phyloP scores from a whole-genome alignment of 495 filamentous ascomycete genomes.

The Tuber magnatum region DNA sequence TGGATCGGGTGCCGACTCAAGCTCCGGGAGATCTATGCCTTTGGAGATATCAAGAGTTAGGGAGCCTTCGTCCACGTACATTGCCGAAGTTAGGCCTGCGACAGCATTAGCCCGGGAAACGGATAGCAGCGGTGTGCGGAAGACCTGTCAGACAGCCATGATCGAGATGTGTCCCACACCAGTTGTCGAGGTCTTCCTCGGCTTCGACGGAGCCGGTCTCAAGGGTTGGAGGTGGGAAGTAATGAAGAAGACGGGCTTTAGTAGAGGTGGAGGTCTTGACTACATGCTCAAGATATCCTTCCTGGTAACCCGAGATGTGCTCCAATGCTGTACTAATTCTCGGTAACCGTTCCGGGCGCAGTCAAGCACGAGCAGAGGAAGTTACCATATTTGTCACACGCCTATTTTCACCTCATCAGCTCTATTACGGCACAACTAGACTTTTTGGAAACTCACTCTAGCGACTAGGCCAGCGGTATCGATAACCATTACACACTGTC shows the following conservation, averaged over 20 bases:
- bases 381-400: slow-evolving; percentile 71
- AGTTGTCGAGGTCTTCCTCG: slow-evolving; percentile 67
- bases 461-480: slow-evolving; percentile 84
- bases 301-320: slow-evolving; percentile 66
- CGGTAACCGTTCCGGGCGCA: background rate
- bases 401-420: slow-evolving; percentile 40
- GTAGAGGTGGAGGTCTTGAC: slow-evolving; percentile 79
- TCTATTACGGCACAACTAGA: background rate
- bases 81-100: slow-evolving; percentile 75
- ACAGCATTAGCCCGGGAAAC: slow-evolving; percentile 48
- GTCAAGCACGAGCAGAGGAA: background rate
- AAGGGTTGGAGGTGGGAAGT: slow-evolving; percentile 60
- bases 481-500: slow-evolving; percentile 67
- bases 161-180: slow-evolving; percentile 93
- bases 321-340: slow-evolving; percentile 46
- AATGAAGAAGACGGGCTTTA: slow-evolving; percentile 88
- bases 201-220: slow-evolving; percentile 36
- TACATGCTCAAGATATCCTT: slow-evolving; percentile 74
- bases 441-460: slow-evolving; percentile 28
- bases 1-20: slow-evolving; percentile 67
- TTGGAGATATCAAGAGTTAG: slow-evolving; percentile 43
- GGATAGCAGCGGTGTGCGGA: background rate
- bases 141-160: slow-evolving; percentile 64
- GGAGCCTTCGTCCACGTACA: slow-evolving; percentile 80
- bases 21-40: slow-evolving; percentile 53